These are phyloP conservation scores for Helicostylum pulchrum DNA, from an alignment of 192 early-diverging fungal species.

Conservation along the genomic window DNA sequence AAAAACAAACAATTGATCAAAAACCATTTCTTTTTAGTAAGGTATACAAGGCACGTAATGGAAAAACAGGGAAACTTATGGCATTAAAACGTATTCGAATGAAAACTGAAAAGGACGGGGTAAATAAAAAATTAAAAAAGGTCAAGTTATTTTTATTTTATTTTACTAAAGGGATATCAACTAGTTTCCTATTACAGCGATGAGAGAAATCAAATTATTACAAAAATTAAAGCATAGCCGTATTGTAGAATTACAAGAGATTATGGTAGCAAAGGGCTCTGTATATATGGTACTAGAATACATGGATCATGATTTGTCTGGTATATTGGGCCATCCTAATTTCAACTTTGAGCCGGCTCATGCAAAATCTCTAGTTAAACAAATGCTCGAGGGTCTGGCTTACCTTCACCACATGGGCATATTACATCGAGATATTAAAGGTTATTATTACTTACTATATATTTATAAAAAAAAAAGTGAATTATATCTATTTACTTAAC, in stretches of 20 bases:
- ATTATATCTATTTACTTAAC: no score
- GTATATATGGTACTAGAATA: constrained; percentile 87
- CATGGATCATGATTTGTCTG: constrained; percentile 84
- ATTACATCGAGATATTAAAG: constrained; percentile 93
- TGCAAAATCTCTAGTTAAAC: constrained; percentile 84
- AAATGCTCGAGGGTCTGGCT: constrained; percentile 81
- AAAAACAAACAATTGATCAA: no score
- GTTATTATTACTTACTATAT: constrained; percentile 34
- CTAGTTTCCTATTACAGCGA: constrained; percentile 80
- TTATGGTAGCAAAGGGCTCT: constrained; percentile 70
- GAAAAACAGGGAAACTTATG: constrained; percentile 65
- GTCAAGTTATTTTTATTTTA: background rate
- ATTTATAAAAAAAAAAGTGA: no score
- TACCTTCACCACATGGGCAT: constrained; percentile 85
- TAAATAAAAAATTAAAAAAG: constrained; percentile 25
- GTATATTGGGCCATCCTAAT: constrained; percentile 71
- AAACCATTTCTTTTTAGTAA: constrained; percentile 45
- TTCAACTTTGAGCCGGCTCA: constrained; percentile 66
- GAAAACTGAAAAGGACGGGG: constrained; percentile 76
- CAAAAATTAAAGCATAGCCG: constrained; percentile 65
- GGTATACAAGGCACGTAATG: constrained; percentile 78
- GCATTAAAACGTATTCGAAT: constrained; percentile 82
- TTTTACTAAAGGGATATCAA: background rate
- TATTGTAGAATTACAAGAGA: constrained; percentile 71
- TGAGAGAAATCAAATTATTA: constrained; percentile 81